These are phyloP conservation scores for Melampsora larici-populina DNA, from an alignment of 1,284 basidiomycete genomes.

Conservation along the genomic window DNA sequence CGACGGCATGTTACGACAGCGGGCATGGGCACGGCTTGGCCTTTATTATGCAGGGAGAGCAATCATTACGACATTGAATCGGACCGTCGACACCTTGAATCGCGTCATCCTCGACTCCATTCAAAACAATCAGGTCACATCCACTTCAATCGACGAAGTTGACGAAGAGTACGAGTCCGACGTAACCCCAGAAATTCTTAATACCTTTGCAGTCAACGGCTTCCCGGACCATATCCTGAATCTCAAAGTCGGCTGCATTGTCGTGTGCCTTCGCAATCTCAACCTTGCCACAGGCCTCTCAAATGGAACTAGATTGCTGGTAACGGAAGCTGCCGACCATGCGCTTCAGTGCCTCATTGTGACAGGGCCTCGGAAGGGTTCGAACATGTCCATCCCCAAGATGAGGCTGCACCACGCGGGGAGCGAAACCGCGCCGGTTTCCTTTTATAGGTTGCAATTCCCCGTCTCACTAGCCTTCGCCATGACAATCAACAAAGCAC, in stretches of 20 bases:
- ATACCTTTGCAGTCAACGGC: background rate
- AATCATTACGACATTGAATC: too few species aligned
- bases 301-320: slow-evolving; percentile 1
- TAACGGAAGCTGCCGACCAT: background rate
- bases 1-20: too few species aligned
- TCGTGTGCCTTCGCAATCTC: background rate
- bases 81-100: too few species aligned
- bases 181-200: background rate
- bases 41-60: too few species aligned
- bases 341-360: background rate
- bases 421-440: background rate
- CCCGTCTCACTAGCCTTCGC: slow-evolving; percentile 9
- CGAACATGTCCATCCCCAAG: background rate
- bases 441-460: background rate
- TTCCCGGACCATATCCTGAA: background rate
- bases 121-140: background rate
- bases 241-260: background rate
- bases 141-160: background rate
- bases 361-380: background rate
- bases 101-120: too few species aligned
- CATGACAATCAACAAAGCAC: slow-evolving; percentile 21
- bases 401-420: background rate
- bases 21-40: too few species aligned
- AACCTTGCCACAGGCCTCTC: background rate
- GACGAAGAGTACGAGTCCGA: background rate